phyloP scores from a whole-genome alignment of 176 grass and related monocot genomes.

The sorghum (Sorghum bicolor) region DNA sequence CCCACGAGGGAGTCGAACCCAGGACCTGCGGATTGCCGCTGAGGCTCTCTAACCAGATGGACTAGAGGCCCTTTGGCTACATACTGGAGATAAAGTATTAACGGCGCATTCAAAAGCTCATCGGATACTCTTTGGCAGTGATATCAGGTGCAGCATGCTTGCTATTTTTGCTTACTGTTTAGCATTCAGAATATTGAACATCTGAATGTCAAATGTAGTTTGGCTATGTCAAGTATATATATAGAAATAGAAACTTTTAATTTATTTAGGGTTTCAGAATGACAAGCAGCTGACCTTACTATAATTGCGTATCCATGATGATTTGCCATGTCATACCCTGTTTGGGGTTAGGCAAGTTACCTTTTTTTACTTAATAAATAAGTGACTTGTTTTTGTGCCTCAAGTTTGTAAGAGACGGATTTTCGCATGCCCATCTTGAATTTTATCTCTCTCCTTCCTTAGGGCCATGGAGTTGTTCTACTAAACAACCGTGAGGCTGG shows the following conservation, averaged over 20 bases:
- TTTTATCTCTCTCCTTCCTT: constrained; percentile 13
- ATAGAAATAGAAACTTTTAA: background rate
- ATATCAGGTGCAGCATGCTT: background rate
- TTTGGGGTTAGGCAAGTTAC: background rate
- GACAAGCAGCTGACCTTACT: background rate
- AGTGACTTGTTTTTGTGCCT: background rate
- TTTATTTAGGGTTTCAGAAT: background rate
- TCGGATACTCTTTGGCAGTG: background rate
- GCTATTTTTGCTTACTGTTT: background rate
- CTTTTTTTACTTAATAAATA: background rate
- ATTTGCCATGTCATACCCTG: background rate
- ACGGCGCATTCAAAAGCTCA: background rate
- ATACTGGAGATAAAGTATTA: background rate
- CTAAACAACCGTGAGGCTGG: constrained; percentile 65
- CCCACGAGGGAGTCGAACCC: too few relatives aligned
- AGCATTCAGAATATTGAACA: background rate
- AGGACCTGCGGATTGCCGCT: too few relatives aligned
- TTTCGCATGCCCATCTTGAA: background rate
- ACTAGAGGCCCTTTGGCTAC: too few relatives aligned
- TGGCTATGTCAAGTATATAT: background rate
- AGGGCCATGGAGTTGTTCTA: constrained; percentile 66
- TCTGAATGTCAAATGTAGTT: background rate
- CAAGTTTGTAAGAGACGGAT: background rate
- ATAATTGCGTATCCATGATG: background rate
- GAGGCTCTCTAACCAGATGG: too few relatives aligned